A percentile compares a stretch with the other conserved stretches of the same genome.
These are phyloP conservation scores for Suillus brevipes DNA, from an alignment of 768 basidiomycete genomes.

Conservation along the genomic window DNA sequence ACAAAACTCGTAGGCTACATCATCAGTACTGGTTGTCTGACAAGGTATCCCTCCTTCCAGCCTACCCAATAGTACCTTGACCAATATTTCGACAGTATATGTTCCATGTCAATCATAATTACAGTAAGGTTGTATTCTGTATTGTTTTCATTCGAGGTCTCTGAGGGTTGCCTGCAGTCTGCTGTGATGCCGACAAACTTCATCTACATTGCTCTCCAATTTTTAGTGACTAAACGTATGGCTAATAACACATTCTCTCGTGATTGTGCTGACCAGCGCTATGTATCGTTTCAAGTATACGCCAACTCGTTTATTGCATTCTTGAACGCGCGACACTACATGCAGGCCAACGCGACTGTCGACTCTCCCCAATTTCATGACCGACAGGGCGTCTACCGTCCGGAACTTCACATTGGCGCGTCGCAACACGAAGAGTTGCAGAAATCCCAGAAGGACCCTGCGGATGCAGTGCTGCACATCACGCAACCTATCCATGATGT, in stretches of 20 bases:
- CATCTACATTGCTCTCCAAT: background rate
- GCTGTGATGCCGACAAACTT: background rate
- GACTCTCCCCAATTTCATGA: background rate
- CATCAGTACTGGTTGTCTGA: background rate
- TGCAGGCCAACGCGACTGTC: background rate
- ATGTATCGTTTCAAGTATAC: background rate
- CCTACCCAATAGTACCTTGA: background rate
- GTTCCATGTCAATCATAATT: background rate
- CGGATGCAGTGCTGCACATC: background rate
- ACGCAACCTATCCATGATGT: background rate
- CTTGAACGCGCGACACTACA: background rate
- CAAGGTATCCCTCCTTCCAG: background rate
- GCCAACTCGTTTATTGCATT: background rate
- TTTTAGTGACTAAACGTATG: background rate
- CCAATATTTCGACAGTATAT: background rate
- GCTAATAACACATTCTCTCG: background rate
- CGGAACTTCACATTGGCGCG: background rate
- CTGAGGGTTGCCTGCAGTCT: background rate
- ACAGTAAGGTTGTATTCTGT: background rate
- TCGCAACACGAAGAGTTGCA: background rate
- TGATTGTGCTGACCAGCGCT: background rate
- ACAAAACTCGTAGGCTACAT: background rate
- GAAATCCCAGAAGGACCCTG: background rate
- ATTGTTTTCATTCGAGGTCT: background rate
- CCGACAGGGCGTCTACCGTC: background rate